phyloP scores from a whole-genome alignment of 2,329 filamentous ascomycete species.

The Colletotrichum higginsianum region DNA sequence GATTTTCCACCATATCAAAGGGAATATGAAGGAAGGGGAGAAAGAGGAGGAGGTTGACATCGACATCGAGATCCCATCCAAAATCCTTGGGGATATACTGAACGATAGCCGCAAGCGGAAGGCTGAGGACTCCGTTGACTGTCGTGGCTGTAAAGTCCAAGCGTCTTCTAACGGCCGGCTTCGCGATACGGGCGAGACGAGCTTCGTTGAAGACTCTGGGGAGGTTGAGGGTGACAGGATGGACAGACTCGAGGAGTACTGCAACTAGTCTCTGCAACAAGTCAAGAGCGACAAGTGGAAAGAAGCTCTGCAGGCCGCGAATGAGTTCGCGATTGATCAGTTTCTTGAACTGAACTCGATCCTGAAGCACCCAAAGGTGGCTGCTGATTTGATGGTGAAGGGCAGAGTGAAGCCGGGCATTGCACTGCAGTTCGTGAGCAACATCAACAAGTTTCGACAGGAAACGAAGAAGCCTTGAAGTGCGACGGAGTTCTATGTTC shows the following conservation, averaged over 20 bases:
- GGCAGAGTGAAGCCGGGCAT: constrained; percentile 8
- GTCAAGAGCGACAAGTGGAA: not conserved
- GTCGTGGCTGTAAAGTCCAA: not conserved
- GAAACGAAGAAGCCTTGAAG: constrained; percentile 1
- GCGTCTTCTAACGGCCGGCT: not conserved
- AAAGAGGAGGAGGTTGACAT: constrained; percentile 44
- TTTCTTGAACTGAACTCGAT: constrained; percentile 4
- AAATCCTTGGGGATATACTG: constrained; percentile 45
- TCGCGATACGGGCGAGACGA: not conserved
- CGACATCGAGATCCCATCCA: constrained; percentile 42
- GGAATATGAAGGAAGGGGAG: constrained; percentile 45
- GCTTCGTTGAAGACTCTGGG: not conserved
- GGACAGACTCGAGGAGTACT: constrained; percentile 1
- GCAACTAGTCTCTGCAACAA: not conserved
- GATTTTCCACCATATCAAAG: constrained; percentile 43
- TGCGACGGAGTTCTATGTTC: not conserved
- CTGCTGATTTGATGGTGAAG: not conserved
- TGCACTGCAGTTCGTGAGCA: constrained; percentile 13
- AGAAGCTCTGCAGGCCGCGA: not conserved
- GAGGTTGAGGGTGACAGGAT: not conserved
- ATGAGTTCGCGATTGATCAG: not conserved
- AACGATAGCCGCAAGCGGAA: constrained; percentile 45
- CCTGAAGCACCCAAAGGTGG: not conserved
- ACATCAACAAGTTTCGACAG: constrained; percentile 18
- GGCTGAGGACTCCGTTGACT: constrained; percentile 21